Percentiles rank a stretch among this genome's conserved stretches.
phyloP scores from a whole-genome alignment of 495 filamentous ascomycete species.

The Pseudoneurospora amorphoporcata region DNA sequence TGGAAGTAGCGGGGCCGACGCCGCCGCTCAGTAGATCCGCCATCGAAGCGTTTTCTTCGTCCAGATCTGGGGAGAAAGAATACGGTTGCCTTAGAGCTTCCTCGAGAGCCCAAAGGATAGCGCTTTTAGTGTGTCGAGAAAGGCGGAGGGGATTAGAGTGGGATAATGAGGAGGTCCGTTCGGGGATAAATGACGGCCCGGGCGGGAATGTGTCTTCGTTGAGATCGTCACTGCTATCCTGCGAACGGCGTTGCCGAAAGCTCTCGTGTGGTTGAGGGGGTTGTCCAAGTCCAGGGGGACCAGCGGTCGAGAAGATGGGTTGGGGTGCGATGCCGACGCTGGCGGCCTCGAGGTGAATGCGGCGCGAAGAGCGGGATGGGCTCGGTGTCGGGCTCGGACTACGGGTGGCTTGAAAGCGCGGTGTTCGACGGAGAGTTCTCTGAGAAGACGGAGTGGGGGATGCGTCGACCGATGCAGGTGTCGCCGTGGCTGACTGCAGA shows the following conservation, averaged over 20 bases:
- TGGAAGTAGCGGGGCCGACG: slow-evolving; percentile 35
- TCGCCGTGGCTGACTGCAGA: slow-evolving; percentile 15
- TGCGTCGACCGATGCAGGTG: slow-evolving; percentile 21
- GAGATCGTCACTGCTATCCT: slow-evolving; percentile 32
- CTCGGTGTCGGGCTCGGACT: slow-evolving; percentile 34
- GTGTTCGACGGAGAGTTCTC: slow-evolving; percentile 36
- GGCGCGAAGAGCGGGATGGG: slow-evolving; percentile 19
- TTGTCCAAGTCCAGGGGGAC: slow-evolving; percentile 6
- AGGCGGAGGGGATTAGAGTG: slow-evolving; percentile 24
- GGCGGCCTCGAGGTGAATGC: slow-evolving; percentile 24
- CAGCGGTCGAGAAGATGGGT: slow-evolving; percentile 23
- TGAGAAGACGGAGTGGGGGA: slow-evolving; percentile 31
- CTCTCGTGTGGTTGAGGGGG: neutral
- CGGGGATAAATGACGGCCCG: slow-evolving; percentile 19
- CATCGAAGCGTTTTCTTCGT: slow-evolving; percentile 93
- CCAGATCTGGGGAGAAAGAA: slow-evolving; percentile 70
- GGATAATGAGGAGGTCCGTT: slow-evolving; percentile 2
- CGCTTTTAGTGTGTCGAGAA: slow-evolving; percentile 42
- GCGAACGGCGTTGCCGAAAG: slow-evolving; percentile 30
- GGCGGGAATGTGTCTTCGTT: slow-evolving; percentile 22
- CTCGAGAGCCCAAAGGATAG: slow-evolving; percentile 85
- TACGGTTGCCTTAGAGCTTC: slow-evolving; percentile 78
- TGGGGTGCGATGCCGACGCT: slow-evolving; percentile 24
- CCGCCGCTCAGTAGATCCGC: slow-evolving; percentile 62
- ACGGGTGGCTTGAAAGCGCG: slow-evolving; percentile 32